Base-by-base conservation (phyloP, 2,329 filamentous ascomycete genomes). In the Herpotrichia juniperi region DNA sequence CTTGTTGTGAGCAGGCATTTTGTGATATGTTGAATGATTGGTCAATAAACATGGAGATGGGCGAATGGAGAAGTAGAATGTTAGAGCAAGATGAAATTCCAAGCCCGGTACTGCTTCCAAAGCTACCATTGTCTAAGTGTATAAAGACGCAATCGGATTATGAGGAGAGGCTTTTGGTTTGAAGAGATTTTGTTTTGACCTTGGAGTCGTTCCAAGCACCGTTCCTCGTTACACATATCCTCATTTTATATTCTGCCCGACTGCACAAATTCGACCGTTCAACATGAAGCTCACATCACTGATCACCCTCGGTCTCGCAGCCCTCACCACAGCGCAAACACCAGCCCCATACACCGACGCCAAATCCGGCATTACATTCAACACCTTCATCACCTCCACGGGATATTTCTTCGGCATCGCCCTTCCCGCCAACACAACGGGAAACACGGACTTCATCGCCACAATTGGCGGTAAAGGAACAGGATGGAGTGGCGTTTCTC, bases 371-470 rank as follows among this genome's bases (percentile, higher is more conserved):
- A 67, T 69, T 31, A 62, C 64, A 2, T 67, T 69, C 58, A 61
- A 59, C 39, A 48, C 53, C 19, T 61, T 60, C 45, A 35, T 70
- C 26, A 55, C 66, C 22, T 62, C 54, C 42, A 48, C 40, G 47
- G 75, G 74, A 12, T 81, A 74, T 58, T 74, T 71, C 45, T 80
- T 82, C 50, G 80, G 79, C 53, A 70, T 84, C 24, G 79, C 78
- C 1, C 64, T 82, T 1, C 81, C 81, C 1, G 45, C 45, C 12
- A 59, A 62, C 22, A 69, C 75, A 42, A 76, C 69, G 5, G 62
- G 75, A 14, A 75, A 67, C 2, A 74, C 76, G 6, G 81, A 84
- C 63, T 78, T 84, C 54, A 81, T 84, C 54, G 79, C 77, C 8
- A 78, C 82, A 53, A 72, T 85, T 40, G 76, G 81, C 6, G 77